Base-by-base conservation (phyloP, 768 basidiomycete genomes). In the Suillus subalutaceus region DNA sequence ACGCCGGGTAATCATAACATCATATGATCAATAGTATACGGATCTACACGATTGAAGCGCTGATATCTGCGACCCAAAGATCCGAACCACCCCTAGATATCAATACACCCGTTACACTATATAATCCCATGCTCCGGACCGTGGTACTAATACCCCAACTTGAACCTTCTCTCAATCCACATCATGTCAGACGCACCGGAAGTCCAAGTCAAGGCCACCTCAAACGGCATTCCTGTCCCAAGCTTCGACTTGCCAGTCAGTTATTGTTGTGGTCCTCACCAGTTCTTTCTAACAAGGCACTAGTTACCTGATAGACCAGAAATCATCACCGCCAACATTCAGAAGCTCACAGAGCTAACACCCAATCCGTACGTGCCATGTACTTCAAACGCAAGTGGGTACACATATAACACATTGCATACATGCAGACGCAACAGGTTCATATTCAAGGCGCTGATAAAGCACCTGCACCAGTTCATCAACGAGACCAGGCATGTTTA, bases 391-490 rank as follows among this genome's bases (percentile, higher is more conserved):
- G 40, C 37, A 60, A 41, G 4, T 26, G 32, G 53, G 67, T 50
- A 60, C 16, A 20, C 35, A 46, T 40, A 58, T 40, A 58, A 38
- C 57, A 37, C 26, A 37, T 44, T 63, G 13, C 5, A 23, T 50
- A 2, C 20, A n/a, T 46, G 9, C 26, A 82, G 82, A 41, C 81
- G 86, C 16, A 72, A 71, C 63, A 82, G 75, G 66, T 84, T 87
- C 75, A 74, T 88, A 65, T 80, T 83, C 65, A 75, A 82, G 70
- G 79, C 75, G 38, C 78, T 93, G 77, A 73, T 90, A 63, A 83
- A 80, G 37, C 92, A 95, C 73, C 67, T 95, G 9, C 93, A 95
- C 72, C 84, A 86, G 46, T 92, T 93, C 69, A 80, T 92, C 30
- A 82, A 81, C 53, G 93, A 94, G 75, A 90, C 91, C 1, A 83